Base-by-base conservation (phyloP, 106 monocot genomes). In the Dendrobium nobile region DNA sequence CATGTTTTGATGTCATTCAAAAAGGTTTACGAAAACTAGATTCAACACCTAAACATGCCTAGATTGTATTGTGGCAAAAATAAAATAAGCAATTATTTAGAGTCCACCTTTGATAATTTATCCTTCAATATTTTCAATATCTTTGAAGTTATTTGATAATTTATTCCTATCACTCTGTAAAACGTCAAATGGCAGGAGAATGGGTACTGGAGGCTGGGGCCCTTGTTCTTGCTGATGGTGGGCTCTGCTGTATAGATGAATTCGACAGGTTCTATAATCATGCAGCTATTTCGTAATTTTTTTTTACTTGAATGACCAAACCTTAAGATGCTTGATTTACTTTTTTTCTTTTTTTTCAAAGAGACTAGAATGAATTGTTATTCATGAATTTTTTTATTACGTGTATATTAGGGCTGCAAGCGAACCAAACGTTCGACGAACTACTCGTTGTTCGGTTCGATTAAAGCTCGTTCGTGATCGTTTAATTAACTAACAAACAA, bases 181-280 rank as follows among this genome's bases (percentile, higher is more conserved):
- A 76, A 9, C 4, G 24, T 22, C 27, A 76, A 76, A 76, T 47
- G 45, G 26, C 48, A 99, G 98, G 98, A 61, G 95, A 99, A 68
- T 99, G 98, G 98, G 92, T 99, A 95, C 82, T 99, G 65, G 98
- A 99, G 88, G 98, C 95, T 77, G 98, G 98, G 9, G 98, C 98
- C 45, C 95, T 99, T 86, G 98, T 95, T 77, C 80, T 99, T 41
- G 95, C 98, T 84, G 98, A 99, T 88, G 98, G 98, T 54, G 98
- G 98, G n/a, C 85, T 99, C 56, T 95, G 98, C 86, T 99, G 98
- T 85, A 99, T 99, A 56, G 98, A 99, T 87, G 98, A 99, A 87
- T 99, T 99, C 88, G 94, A 95, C 61, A 99, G 98, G 98, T 95
- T 76, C 48, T 76, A 13, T 24, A 22, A 76, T 4, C 48, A 26